Percentiles rank a stretch among this genome's conserved stretches.
Evolutionary conservation across 2,329 filamentous ascomycete species (phyloP).

Genomic region (Alternaria gansuensis): DNA sequence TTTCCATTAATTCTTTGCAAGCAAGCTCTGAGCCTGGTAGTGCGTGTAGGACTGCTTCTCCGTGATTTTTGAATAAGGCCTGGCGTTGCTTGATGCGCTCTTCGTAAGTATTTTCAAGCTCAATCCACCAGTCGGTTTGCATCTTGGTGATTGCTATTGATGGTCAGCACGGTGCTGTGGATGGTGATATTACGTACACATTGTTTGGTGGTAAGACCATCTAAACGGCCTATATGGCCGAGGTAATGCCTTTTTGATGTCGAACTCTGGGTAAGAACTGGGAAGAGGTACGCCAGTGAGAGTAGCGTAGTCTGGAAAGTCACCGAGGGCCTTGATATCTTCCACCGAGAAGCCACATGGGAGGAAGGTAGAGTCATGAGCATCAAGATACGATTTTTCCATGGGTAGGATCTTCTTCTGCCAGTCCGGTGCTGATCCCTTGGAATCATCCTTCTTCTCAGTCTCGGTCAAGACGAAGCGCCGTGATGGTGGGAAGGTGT

Average conservation of each 20-base stretch:
- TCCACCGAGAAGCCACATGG: slow-evolving; percentile 74
- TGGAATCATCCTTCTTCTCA: slow-evolving; percentile 35
- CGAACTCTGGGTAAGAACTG: slow-evolving; percentile 68
- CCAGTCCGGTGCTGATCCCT: slow-evolving; percentile 32
- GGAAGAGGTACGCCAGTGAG: slow-evolving; percentile 80
- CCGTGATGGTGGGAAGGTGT: slow-evolving; percentile 63
- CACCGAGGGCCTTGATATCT: slow-evolving; percentile 74
- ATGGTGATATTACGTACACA: slow-evolving; percentile 69
- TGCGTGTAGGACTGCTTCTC: slow-evolving; percentile 69
- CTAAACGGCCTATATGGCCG: slow-evolving; percentile 82
- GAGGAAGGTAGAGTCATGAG: slow-evolving; percentile 58
- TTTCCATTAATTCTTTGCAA: slow-evolving; percentile 88
- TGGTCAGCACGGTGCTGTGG: slow-evolving; percentile 15
- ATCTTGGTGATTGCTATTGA: slow-evolving; percentile 75
- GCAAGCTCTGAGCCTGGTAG: slow-evolving; percentile 80
- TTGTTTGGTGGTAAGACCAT: slow-evolving; percentile 89
- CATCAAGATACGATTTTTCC: slow-evolving; percentile 39
- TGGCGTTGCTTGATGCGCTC: slow-evolving; percentile 73
- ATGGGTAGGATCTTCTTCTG: slow-evolving; percentile 40
- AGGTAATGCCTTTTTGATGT: slow-evolving; percentile 72
- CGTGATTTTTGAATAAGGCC: slow-evolving; percentile 69
- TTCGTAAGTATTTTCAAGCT: slow-evolving; percentile 78
- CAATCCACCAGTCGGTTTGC: slow-evolving; percentile 88
- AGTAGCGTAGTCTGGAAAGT: slow-evolving; percentile 80
- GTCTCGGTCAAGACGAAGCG: slow-evolving; percentile 56